These are phyloP conservation scores for Peronospora farinosa DNA, from an alignment of 352 stramenopile species.

Conservation along the genomic window DNA sequence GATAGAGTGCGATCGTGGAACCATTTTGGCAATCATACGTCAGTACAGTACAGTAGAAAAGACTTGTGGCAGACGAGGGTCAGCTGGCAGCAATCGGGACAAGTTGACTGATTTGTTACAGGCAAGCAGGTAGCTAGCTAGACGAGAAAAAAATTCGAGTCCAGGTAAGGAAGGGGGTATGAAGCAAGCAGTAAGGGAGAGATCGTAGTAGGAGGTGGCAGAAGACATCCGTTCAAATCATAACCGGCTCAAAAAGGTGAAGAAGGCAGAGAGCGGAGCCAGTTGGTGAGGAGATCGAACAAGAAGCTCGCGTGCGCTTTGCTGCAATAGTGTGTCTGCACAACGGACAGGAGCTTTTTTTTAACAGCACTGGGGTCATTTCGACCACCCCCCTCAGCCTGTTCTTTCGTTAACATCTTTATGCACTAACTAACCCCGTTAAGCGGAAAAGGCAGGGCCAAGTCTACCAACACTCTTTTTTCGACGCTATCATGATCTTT, in stretches of 20 bases:
- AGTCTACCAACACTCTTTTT: slow-evolving; percentile 6
- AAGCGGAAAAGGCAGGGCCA: slow-evolving; percentile 6
- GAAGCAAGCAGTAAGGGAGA: background rate
- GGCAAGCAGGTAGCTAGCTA: background rate
- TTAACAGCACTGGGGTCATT: background rate
- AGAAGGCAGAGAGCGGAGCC: slow-evolving; percentile 19
- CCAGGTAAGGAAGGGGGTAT: background rate
- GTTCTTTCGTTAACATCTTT: background rate
- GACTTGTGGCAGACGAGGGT: slow-evolving; percentile 17
- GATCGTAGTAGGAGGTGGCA: background rate
- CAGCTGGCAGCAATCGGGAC: slow-evolving; percentile 1
- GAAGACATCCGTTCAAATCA: slow-evolving; percentile 9
- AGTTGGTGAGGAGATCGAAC: slow-evolving; percentile 22
- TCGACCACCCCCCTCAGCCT: background rate
- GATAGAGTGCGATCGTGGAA: slow-evolving; percentile 4
- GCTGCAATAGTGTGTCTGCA: background rate
- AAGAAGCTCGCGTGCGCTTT: slow-evolving; percentile 12
- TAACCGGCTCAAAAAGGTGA: slow-evolving; percentile 5
- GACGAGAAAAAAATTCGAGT: background rate
- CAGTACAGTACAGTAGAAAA: slow-evolving; percentile 11
- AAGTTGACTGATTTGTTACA: background rate
- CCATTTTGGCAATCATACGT: slow-evolving; percentile 27
- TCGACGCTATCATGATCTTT: slow-evolving; percentile 17
- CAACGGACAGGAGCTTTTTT: background rate
- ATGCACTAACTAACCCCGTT: slow-evolving; percentile 12